Evolutionary conservation across 192 early-diverging fungal genomes (phyloP).

Genomic region (Ambispora gerdemannii): DNA sequence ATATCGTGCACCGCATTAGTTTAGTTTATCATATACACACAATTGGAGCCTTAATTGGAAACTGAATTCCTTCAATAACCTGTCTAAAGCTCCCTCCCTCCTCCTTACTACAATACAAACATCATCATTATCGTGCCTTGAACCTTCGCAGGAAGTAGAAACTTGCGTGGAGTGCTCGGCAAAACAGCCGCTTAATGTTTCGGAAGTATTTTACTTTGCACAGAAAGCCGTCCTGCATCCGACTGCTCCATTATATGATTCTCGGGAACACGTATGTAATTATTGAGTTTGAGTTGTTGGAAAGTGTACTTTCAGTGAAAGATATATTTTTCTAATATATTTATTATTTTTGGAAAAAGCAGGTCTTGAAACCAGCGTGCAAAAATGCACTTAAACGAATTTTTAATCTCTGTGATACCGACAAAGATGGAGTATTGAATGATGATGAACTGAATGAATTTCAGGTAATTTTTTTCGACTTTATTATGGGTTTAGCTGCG

Average conservation of each 20-base stretch:
- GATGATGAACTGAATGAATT: constrained; percentile 97
- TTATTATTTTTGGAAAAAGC: not conserved
- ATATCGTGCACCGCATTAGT: too few relatives aligned
- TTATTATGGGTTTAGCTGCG: not conserved
- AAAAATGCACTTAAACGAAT: constrained; percentile 89
- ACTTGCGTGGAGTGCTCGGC: constrained; percentile 98
- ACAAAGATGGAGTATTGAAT: constrained; percentile 89
- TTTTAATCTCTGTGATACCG: constrained; percentile 92
- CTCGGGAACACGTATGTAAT: constrained; percentile 74
- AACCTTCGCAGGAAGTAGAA: constrained; percentile 95
- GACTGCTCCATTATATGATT: constrained; percentile 95
- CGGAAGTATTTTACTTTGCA: constrained; percentile 99
- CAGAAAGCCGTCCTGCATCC: constrained; percentile 99
- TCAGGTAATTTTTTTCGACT: constrained; percentile 54
- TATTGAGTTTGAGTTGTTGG: not conserved
- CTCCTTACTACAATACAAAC: too few relatives aligned
- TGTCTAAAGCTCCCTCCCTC: too few relatives aligned
- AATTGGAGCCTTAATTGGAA: too few relatives aligned
- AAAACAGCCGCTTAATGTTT: constrained; percentile 90
- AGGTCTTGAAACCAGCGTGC: constrained; percentile 83
- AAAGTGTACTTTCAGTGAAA: not conserved
- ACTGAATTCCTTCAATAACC: too few relatives aligned
- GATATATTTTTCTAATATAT: constrained; percentile 9
- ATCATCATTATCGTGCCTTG: too few relatives aligned
- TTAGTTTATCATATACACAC: too few relatives aligned